Evolutionary conservation across 2,329 filamentous ascomycete genomes (phyloP).

Genomic region (Metarhizium guizhouense): DNA sequence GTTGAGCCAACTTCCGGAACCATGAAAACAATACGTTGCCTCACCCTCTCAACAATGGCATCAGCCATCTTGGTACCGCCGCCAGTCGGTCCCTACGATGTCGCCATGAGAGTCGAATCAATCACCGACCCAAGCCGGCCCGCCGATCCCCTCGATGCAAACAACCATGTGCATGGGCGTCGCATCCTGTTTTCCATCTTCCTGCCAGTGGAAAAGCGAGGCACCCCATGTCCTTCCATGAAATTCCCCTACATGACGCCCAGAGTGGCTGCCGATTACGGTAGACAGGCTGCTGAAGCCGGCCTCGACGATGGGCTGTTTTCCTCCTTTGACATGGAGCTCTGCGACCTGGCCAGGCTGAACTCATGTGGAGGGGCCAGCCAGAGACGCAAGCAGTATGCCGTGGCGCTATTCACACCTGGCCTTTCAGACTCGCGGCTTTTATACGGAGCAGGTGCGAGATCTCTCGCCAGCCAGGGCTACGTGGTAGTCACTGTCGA

Average conservation of each 20-base stretch:
- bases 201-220: conserved; percentile 16
- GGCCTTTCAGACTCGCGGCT: conserved; percentile 33
- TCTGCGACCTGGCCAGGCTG: conserved; percentile 12
- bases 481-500: conserved; percentile 38
- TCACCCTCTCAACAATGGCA: conserved; percentile 10
- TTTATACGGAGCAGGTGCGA: conserved; percentile 33
- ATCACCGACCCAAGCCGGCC: conserved; percentile 21
- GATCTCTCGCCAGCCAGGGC: conserved; percentile 35
- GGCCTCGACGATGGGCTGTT: conserved; percentile 24
- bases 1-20: background rate
- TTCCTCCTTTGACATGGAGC: conserved; percentile 15
- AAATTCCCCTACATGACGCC: conserved; percentile 25
- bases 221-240: conserved; percentile 11
- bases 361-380: background rate
- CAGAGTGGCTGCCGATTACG: conserved; percentile 20
- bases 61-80: conserved; percentile 18
- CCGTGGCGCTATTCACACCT: conserved; percentile 33
- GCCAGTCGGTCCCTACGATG: conserved; percentile 20
- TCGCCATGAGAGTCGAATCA: conserved; percentile 15
- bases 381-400: background rate
- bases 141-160: conserved; percentile 23
- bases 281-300: conserved; percentile 12
- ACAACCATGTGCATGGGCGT: conserved; percentile 12
- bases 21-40: background rate
- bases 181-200: conserved; percentile 22